Evolutionary conservation across 306 rosid genomes (phyloP), one percentile per base, ranked within the genome.

Genomic region (Aeschynomene evenia): DNA sequence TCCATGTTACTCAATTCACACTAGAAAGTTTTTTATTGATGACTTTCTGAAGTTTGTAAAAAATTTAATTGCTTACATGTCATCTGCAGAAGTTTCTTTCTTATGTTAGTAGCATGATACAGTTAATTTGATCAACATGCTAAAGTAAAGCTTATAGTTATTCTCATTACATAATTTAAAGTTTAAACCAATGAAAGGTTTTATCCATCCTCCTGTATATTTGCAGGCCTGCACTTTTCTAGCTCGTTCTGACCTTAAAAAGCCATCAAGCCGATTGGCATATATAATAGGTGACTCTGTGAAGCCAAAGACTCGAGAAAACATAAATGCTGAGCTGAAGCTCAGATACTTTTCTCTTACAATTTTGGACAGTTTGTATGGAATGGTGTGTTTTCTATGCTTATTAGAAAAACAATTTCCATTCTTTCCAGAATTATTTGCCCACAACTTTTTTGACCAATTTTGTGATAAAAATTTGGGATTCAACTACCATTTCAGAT

Each of bases 211-310:
- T 42, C 52, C 46, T 77, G 43, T 75, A 58, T 67, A 39, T 80
- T 19, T 77, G 83, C 78, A 94, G 99, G 99, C 99, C 12, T 72
- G 86, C 83, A 94, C 99, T 62, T 94, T 94, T 77, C 89, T 94
- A 49, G 99, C 97, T 28, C 92, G 96, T 60, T 80, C 87, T 70
- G 99, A 94, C 81, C 78, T 88, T 66, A 91, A 88, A 80, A 87
- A 72, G 46, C 97, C 99, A 33, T 87, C 99, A 31, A 85, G 78
- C 42, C 83, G 95, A 46, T 84, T 94, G 79, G 99, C 96, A 4
- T 94, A 91, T 69, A 72, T 87, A 63, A 78, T 94, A 28, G 97
- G 95, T 56, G 96, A 87, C 68, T 86, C 92, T 13, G 75, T 85
- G 65, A 91, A 91, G 83, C 99, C 97, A 4, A 94, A 84, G 88